Evolutionary conservation across 106 monocot genomes (phyloP), one percentile per base, ranked within the genome.

Genomic region (Acanthochlamys bracteata): DNA sequence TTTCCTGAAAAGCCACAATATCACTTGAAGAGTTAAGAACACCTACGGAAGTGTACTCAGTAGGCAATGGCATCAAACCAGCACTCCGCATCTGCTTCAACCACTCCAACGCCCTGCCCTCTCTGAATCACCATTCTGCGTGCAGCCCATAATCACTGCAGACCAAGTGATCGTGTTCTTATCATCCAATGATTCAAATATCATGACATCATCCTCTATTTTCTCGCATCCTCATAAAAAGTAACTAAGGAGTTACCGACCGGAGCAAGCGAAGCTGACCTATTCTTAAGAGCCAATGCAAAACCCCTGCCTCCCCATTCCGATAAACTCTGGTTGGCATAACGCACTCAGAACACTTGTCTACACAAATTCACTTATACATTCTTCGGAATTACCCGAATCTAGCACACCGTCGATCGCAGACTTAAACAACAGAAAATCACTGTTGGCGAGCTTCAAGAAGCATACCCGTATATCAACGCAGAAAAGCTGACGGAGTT

Each of bases 121-220:
- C 0, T 4, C 11, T 2, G 68, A 52, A 25, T 73, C 60, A 7
- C 79, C 73, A 63, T 89, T 89, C 57, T 89, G 89, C 10, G 84
- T 74, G 62, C 59, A 79, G 25, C 82, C 89, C 22, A 81, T 89
- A 45, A 89, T 76, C 79, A 89, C 73, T 0, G 89, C 84, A 20
- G 84, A 84, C 89, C 89, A 89, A 1, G 84, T 84, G 54, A 89
- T 79, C 0, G 81, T 64, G 27, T 67, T 84, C 74, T 73, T 71
- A 27, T 62, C 65, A 2, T 46, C 66, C 1, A 79, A 76, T 0
- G 63, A 76, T 11, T 74, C 79, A 42, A 84, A 84, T 59, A 89
- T 61, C 59, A 57, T 55, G 0, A 60, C 24, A 11, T 84, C 81
- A 47, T 76, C 73, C 14, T 77, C 71, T 76, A 82, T 55, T 21